A percentile compares a stretch with the other conserved stretches of the same genome.
Conservation (phyloP, 768 basidiomycete genomes). For the Pleurotus salmoneostramineus region DNA sequence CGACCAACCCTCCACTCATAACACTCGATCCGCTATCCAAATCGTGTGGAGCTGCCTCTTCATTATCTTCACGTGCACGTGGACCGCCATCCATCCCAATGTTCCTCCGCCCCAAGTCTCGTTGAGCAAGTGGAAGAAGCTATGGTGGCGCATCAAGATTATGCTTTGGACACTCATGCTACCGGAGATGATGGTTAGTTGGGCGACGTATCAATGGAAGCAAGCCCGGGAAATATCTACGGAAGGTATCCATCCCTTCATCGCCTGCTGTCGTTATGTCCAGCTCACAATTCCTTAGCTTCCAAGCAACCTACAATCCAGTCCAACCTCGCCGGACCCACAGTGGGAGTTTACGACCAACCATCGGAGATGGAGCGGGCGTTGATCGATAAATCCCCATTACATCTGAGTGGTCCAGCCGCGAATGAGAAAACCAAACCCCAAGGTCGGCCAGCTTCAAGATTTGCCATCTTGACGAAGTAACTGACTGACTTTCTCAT, state of each 20-base stretch:
- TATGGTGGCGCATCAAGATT: constrained; percentile 9
- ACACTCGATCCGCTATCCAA: background rate
- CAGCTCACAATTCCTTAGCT: no score
- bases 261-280: no score
- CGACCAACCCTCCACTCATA: background rate
- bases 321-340: no score
- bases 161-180: constrained; percentile 18
- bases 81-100: constrained; percentile 25
- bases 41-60: constrained; percentile 22
- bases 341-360: no score
- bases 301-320: no score
- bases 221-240: constrained; percentile 11
- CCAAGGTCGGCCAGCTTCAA: no score
- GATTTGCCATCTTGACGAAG: no score
- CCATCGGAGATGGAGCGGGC: no score
- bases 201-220: constrained; percentile 20
- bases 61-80: constrained; percentile 23
- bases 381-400: no score
- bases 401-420: no score
- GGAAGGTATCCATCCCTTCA: background rate
- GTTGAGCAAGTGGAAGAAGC: background rate
- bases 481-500: no score
- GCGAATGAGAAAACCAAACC: no score
- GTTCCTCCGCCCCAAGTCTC: constrained; percentile 12
- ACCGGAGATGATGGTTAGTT: constrained; percentile 22